These are phyloP conservation scores for Filosporella fistucella DNA, from an alignment of 495 filamentous ascomycete species.

Conservation along the genomic window DNA sequence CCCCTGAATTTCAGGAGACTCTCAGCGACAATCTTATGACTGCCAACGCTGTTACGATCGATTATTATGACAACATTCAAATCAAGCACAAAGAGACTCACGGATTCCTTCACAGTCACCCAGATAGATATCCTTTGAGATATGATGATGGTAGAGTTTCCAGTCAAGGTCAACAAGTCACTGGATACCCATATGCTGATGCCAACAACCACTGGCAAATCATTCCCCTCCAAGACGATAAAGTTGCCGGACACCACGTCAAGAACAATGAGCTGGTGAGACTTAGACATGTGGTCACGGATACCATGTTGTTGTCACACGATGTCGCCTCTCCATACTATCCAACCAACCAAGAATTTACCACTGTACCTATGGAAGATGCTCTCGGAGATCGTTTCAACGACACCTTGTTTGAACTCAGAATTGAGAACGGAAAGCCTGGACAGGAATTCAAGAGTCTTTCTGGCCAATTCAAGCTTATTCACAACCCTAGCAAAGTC, in stretches of 20 bases:
- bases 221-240: constrained; percentile 59
- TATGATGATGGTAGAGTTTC: constrained; percentile 98
- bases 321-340: constrained; percentile 97
- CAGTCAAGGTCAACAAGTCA: constrained; percentile 96
- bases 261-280: constrained; percentile 84
- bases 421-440: constrained; percentile 79
- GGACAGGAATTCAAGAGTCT: constrained; percentile 84
- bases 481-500: constrained; percentile 89
- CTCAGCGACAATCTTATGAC: constrained; percentile 91
- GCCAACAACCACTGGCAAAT: constrained; percentile 99
- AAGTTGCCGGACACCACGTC: constrained; percentile 55
- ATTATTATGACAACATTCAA: constrained; percentile 87
- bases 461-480: constrained; percentile 87
- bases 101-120: constrained; percentile 90
- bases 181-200: constrained; percentile 95
- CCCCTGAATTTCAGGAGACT: constrained; percentile 95
- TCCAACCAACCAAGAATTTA: constrained; percentile 98
- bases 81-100: constrained; percentile 97
- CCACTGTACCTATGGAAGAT: constrained; percentile 67
- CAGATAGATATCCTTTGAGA: constrained; percentile 81
- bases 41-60: constrained; percentile 73
- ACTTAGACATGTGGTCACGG: constrained; percentile 81
- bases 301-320: constrained; percentile 87
- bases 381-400: constrained; percentile 76
- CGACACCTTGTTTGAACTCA: constrained; percentile 90